phyloP scores from a whole-genome alignment of 805 yeast genomes.

The Wickerhamiella nectarea region DNA sequence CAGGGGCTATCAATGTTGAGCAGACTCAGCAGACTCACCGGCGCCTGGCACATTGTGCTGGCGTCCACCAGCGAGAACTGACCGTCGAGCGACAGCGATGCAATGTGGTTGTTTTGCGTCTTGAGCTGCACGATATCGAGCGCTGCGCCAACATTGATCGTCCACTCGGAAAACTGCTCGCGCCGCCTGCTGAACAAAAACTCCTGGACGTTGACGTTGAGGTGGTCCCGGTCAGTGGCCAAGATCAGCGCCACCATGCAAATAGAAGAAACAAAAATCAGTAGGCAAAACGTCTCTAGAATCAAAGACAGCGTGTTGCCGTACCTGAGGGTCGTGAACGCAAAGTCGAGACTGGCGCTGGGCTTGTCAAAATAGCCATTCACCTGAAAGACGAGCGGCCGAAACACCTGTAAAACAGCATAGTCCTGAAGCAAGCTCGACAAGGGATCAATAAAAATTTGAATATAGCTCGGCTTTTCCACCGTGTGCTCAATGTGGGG shows the following conservation, averaged over 20 bases:
- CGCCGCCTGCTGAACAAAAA: neutral
- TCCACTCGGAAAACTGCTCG: slow-evolving; percentile 5
- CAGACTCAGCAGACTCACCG: neutral
- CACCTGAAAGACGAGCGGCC: slow-evolving; percentile 7
- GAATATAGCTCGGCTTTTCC: slow-evolving; percentile 8
- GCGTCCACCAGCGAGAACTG: slow-evolving; percentile 3
- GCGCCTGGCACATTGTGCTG: neutral
- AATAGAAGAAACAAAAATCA: slow-evolving; percentile 6
- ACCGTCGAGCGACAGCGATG: slow-evolving; percentile 2
- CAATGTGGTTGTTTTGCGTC: neutral
- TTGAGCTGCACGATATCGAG: slow-evolving; percentile 7
- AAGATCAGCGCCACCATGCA: slow-evolving; percentile 4
- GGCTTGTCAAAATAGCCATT: slow-evolving; percentile 7
- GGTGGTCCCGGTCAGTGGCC: slow-evolving; percentile 2
- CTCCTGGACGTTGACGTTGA: neutral
- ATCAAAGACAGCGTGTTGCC: slow-evolving; percentile 9
- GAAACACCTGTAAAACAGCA: slow-evolving; percentile 1
- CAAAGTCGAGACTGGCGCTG: neutral
- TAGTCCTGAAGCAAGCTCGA: neutral
- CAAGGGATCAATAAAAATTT: slow-evolving; percentile 5
- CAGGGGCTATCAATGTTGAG: slow-evolving; percentile 1
- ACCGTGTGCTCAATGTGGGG: slow-evolving; percentile 5
- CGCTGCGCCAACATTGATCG: neutral
- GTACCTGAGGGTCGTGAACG: slow-evolving; percentile 9
- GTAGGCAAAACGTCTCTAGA: slow-evolving; percentile 8